phyloP scores from a whole-genome alignment of 345 rosid species.

The Litchi chinensis region DNA sequence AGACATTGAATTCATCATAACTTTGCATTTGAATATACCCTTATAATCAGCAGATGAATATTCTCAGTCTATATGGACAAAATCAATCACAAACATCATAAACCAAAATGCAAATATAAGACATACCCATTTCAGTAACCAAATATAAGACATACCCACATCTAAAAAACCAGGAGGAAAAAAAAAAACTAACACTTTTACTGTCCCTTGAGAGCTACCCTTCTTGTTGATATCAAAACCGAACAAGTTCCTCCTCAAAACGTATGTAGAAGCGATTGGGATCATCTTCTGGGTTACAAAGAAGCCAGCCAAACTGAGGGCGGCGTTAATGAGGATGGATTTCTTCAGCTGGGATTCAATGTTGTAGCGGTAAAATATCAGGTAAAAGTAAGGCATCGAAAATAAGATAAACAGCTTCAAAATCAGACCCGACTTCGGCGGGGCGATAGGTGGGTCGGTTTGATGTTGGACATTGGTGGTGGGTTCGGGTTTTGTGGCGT shows the following conservation, averaged over 20 bases:
- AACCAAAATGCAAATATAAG: neutral
- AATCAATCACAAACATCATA: no score
- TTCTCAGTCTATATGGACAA: neutral
- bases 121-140: neutral
- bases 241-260: conserved; percentile 74
- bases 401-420: conserved; percentile 56
- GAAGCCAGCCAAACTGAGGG: conserved; percentile 78
- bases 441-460: conserved; percentile 55
- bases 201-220: conserved; percentile 85
- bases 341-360: conserved; percentile 64
- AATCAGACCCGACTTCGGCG: conserved; percentile 71
- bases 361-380: conserved; percentile 60
- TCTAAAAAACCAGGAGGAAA: neutral
- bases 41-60: neutral
- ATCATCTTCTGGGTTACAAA: conserved; percentile 72
- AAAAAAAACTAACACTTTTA: conserved; percentile 73
- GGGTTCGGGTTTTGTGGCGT: conserved; percentile 11
- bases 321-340: conserved; percentile 82
- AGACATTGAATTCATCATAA: neutral
- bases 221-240: conserved; percentile 96
- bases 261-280: conserved; percentile 89
- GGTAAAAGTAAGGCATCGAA: conserved; percentile 60
- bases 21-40: neutral
- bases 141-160: neutral
- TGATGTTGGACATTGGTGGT: conserved; percentile 4